phyloP scores from a whole-genome alignment of 495 filamentous ascomycete genomes.

The Tuber umbilicatum region DNA sequence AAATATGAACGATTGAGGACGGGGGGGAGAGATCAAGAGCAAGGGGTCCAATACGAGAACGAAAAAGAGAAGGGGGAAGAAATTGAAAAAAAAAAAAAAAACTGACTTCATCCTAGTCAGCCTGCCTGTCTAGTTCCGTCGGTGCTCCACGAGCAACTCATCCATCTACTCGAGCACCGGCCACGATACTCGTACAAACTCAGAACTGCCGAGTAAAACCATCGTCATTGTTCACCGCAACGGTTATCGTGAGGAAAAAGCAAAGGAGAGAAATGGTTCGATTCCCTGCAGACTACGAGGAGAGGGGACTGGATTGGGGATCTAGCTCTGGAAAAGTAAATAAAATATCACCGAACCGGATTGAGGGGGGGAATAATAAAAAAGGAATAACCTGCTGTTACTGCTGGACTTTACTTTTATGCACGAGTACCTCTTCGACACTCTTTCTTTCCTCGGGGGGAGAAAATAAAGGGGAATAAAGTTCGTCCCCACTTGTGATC shows the following conservation, averaged over 20 bases:
- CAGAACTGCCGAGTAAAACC: conserved; percentile 1
- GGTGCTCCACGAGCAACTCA: neutral
- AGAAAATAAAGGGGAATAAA: neutral
- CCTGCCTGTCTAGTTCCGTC: neutral
- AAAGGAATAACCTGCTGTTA: neutral
- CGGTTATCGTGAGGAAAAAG: conserved; percentile 3
- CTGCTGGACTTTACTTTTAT: neutral
- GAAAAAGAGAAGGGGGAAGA: neutral
- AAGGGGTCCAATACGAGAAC: neutral
- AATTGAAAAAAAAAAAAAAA: neutral
- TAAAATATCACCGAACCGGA: neutral
- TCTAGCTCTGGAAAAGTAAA: neutral
- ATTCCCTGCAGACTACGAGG: conserved; percentile 3
- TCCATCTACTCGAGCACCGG: neutral
- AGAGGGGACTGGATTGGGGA: neutral
- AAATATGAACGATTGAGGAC: neutral
- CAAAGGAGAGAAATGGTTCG: neutral
- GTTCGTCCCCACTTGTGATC: neutral
- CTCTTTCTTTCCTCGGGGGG: neutral
- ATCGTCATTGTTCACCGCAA: conserved; percentile 5
- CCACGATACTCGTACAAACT: neutral
- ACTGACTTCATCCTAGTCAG: neutral
- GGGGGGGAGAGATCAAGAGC: neutral
- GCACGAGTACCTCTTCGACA: neutral
- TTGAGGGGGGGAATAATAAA: neutral